Conservation (phyloP, 108 stramenopile species). For the Licmophora abbreviata region DNA sequence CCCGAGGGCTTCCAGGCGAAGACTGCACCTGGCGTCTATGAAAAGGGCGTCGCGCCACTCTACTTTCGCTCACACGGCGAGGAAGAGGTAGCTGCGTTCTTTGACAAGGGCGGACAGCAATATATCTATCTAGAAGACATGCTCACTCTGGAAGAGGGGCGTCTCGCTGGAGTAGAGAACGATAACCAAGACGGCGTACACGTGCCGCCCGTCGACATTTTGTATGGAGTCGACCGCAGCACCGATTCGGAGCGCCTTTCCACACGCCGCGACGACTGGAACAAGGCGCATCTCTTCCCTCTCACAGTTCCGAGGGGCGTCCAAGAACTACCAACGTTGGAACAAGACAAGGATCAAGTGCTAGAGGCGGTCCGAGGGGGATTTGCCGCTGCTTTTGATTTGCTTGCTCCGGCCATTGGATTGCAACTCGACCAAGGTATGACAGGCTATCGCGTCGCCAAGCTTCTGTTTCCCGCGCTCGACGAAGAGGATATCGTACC, state of each 20-base stretch:
- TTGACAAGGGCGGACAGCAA: conserved; percentile 72
- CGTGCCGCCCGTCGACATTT: conserved; percentile 62
- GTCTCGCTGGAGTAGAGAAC: background rate
- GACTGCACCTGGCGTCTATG: conserved; percentile 63
- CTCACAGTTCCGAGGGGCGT: conserved; percentile 47
- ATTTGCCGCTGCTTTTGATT: conserved; percentile 67
- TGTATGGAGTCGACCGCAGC: conserved; percentile 40
- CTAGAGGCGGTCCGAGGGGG: conserved; percentile 59
- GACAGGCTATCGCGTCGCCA: conserved; percentile 1
- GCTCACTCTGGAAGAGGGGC: conserved; percentile 56
- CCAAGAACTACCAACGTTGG: conserved; percentile 43
- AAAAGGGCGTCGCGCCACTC: conserved; percentile 55
- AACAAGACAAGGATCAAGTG: conserved; percentile 56
- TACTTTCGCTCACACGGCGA: conserved; percentile 64
- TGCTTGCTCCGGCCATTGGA: conserved; percentile 47
- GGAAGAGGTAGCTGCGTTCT: conserved; percentile 53
- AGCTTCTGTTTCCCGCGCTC: conserved; percentile 3
- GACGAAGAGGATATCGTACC: too few relatives aligned
- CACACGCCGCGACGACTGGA: conserved; percentile 33
- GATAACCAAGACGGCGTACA: conserved; percentile 18
- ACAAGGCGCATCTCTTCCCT: conserved; percentile 57
- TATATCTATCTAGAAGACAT: conserved; percentile 76
- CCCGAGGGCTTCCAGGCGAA: conserved; percentile 46
- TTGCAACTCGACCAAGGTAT: background rate
- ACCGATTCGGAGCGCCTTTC: conserved; percentile 7